These are phyloP conservation scores for Podospora anserina DNA, from an alignment of 495 filamentous ascomycete species.

Conservation along the genomic window DNA sequence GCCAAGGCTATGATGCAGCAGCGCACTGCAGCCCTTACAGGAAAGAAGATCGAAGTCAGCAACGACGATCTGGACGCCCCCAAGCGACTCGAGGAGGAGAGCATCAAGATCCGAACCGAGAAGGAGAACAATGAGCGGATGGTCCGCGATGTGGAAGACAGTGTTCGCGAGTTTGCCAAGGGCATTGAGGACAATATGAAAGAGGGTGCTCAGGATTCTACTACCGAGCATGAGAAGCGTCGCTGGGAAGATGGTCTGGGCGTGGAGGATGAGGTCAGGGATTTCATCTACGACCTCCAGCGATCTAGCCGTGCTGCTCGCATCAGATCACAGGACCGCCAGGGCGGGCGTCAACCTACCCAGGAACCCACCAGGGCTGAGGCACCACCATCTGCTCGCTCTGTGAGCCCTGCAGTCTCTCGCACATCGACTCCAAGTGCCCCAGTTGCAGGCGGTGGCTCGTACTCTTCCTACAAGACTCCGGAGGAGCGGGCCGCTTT, in stretches of 20 bases:
- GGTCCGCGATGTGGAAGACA: slow-evolving; percentile 95
- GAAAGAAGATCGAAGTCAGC: slow-evolving; percentile 63
- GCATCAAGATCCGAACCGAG: slow-evolving; percentile 71
- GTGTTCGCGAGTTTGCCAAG: slow-evolving; percentile 82
- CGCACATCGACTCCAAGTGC: slow-evolving; percentile 45
- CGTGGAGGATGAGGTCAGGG: slow-evolving; percentile 92
- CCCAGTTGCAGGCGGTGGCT: slow-evolving; percentile 43
- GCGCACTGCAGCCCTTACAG: slow-evolving; percentile 85
- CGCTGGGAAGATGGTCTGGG: slow-evolving; percentile 97
- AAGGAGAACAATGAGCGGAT: slow-evolving; percentile 92
- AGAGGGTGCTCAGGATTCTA: slow-evolving; percentile 65
- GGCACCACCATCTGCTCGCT: slow-evolving; percentile 36
- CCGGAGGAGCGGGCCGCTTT: slow-evolving; percentile 92
- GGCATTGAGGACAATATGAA: slow-evolving; percentile 84
- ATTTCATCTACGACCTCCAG: slow-evolving; percentile 96
- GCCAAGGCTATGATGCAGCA: slow-evolving; percentile 99
- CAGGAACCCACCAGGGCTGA: slow-evolving; percentile 47
- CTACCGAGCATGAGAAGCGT: slow-evolving; percentile 79
- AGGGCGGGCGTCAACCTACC: slow-evolving; percentile 41
- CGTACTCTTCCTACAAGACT: slow-evolving; percentile 80
- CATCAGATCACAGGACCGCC: slow-evolving; percentile 66
- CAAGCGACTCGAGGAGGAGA: slow-evolving; percentile 84
- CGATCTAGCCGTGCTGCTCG: slow-evolving; percentile 73
- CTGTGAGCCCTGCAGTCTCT: slow-evolving; percentile 42
- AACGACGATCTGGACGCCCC: slow-evolving; percentile 73